These are phyloP conservation scores for Gastrolobium bilobum DNA, from an alignment of 306 rosid genomes.

Conservation along the genomic window DNA sequence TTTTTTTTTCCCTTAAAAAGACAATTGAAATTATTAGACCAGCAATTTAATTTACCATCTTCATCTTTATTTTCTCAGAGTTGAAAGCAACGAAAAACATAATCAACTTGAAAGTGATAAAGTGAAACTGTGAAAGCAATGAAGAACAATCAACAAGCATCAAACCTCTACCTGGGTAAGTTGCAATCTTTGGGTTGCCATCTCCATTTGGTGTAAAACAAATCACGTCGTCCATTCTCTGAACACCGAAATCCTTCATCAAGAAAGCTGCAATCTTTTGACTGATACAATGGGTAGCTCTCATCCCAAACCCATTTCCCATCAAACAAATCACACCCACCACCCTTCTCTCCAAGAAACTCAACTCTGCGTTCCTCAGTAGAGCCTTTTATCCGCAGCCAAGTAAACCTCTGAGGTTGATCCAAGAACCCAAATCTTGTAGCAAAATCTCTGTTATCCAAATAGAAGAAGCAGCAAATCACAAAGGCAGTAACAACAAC, in stretches of 20 bases:
- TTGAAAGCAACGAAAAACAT: slow-evolving; percentile 26
- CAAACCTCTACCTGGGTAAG: slow-evolving; percentile 73
- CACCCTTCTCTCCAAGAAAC: slow-evolving; percentile 65
- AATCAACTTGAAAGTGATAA: background rate
- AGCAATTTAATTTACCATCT: slow-evolving; percentile 6
- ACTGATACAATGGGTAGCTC: slow-evolving; percentile 74
- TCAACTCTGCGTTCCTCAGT: slow-evolving; percentile 57
- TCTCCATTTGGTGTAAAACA: slow-evolving; percentile 91
- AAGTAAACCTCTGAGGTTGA: slow-evolving; percentile 59
- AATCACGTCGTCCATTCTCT: slow-evolving; percentile 93
- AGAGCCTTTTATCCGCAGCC: slow-evolving; percentile 62
- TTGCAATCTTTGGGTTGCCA: slow-evolving; percentile 90
- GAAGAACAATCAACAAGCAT: background rate
- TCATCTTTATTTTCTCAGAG: slow-evolving; percentile 10
- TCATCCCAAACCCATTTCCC: slow-evolving; percentile 98
- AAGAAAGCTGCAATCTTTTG: slow-evolving; percentile 71
- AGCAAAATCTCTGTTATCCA: slow-evolving; percentile 61
- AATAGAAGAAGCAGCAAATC: slow-evolving; percentile 65
- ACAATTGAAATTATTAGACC: background rate
- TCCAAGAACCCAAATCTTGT: slow-evolving; percentile 57
- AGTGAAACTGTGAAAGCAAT: background rate
- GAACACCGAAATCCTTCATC: slow-evolving; percentile 87
- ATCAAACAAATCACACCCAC: slow-evolving; percentile 74
- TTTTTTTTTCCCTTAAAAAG: background rate
- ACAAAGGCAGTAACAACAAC: slow-evolving; percentile 59